Conservation (phyloP, 208 protist species). For the Acanthamoeba polyphaga region DNA sequence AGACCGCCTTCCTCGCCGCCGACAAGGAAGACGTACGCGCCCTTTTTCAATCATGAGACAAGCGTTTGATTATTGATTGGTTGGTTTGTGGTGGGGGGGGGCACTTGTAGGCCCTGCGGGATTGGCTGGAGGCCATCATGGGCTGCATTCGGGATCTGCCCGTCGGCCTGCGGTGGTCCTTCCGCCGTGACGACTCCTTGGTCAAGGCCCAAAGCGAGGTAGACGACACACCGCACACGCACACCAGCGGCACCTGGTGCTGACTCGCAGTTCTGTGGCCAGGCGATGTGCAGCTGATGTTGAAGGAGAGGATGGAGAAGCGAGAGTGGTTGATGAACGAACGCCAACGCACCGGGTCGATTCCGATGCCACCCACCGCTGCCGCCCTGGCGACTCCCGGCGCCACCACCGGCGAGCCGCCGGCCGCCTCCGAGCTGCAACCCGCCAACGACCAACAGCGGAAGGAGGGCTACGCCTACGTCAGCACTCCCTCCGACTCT, state of each 20-base stretch:
- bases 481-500: background rate
- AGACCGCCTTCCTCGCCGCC: slow-evolving; percentile 10
- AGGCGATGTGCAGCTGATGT: background rate
- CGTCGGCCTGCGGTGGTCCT: background rate
- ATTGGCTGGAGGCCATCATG: background rate
- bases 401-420: background rate
- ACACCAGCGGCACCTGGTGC: no score
- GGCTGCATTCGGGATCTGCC: slow-evolving; percentile 4
- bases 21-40: background rate
- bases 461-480: slow-evolving; percentile 3
- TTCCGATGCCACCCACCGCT: background rate
- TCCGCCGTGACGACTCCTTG: background rate
- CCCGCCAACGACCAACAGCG: background rate
- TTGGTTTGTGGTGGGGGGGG: background rate
- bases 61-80: no score
- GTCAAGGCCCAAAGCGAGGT: slow-evolving; percentile 2
- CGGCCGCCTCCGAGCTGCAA: background rate
- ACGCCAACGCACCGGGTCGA: background rate
- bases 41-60: no score
- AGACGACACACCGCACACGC: background rate
- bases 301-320: slow-evolving; percentile 9
- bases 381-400: background rate
- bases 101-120: background rate
- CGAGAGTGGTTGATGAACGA: background rate
- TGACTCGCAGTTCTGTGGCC: no score